Evolutionary conservation across 371 early-diverging fungal species (phyloP).

Genomic region (Mucor mucedo): DNA sequence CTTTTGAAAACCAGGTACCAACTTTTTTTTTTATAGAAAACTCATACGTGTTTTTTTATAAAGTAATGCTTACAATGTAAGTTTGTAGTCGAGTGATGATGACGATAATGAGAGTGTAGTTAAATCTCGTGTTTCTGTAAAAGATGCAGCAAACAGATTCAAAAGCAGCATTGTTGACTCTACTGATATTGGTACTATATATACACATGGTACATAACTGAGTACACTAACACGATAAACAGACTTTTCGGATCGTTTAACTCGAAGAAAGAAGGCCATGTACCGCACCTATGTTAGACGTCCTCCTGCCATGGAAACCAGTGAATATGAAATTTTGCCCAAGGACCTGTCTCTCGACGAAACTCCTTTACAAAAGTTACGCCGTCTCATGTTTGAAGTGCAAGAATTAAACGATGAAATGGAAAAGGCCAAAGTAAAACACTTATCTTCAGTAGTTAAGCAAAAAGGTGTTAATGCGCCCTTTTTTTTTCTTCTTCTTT

Average conservation of each 20-base stretch:
- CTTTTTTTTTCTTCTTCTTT: no score
- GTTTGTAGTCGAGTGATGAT: constrained; percentile 57
- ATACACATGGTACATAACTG: not conserved
- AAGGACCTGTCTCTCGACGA: constrained; percentile 66
- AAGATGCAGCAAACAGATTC: constrained; percentile 65
- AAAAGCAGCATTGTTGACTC: constrained; percentile 55
- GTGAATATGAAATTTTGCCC: constrained; percentile 69
- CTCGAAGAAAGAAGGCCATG: constrained; percentile 68
- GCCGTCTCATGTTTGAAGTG: constrained; percentile 82
- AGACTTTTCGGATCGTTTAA: constrained; percentile 72
- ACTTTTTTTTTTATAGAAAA: not conserved
- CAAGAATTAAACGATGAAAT: constrained; percentile 79
- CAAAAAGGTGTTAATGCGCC: no score
- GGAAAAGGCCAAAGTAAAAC: constrained; percentile 56
- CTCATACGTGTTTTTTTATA: no score
- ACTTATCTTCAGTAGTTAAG: not conserved
- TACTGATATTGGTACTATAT: constrained; percentile 43
- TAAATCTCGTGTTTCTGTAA: constrained; percentile 57
- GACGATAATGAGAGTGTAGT: constrained; percentile 62
- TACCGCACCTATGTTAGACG: constrained; percentile 67
- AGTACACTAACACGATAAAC: not conserved
- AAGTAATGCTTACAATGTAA: no score
- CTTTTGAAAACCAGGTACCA: constrained; percentile 63
- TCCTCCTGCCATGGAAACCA: constrained; percentile 62
- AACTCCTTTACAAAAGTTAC: constrained; percentile 75